These are phyloP conservation scores for Dendryphion nanum DNA, from an alignment of 2,329 filamentous ascomycete species.

Conservation along the genomic window DNA sequence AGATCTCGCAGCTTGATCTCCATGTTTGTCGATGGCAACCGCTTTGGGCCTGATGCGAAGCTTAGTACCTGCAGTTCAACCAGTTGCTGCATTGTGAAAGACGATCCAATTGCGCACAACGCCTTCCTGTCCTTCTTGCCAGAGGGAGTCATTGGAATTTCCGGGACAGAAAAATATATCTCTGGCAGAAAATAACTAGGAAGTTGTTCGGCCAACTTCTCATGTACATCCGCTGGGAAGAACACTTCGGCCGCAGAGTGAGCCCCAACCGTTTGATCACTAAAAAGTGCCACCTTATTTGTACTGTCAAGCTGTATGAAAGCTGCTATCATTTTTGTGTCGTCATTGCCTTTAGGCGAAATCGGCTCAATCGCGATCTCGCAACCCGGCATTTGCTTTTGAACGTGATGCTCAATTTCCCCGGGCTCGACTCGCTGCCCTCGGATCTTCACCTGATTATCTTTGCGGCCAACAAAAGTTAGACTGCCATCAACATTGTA, in stretches of 20 bases:
- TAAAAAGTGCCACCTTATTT: constrained; percentile 6
- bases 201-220: constrained; percentile 4
- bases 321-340: background rate
- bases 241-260: too few relatives aligned
- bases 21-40: too few relatives aligned
- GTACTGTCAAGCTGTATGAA: constrained; percentile 1
- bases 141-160: constrained; percentile 11
- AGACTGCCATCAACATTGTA: constrained; percentile 7
- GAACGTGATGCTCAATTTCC: constrained; percentile 11
- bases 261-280: too few relatives aligned
- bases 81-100: background rate
- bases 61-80: too few relatives aligned
- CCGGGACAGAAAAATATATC: constrained; percentile 12
- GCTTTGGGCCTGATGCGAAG: too few relatives aligned
- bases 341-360: constrained; percentile 1
- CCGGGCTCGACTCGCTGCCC: constrained; percentile 12
- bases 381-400: constrained; percentile 3
- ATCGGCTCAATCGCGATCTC: constrained; percentile 6
- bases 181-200: constrained; percentile 16
- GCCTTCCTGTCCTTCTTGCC: constrained; percentile 14
- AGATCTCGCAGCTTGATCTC: too few relatives aligned
- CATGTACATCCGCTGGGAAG: background rate
- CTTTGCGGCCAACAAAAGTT: constrained; percentile 7
- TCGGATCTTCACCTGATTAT: constrained; percentile 12
- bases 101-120: constrained; percentile 6